A percentile compares a stretch with the other conserved stretches of the same genome.
phyloP scores from a whole-genome alignment of 1,284 basidiomycete genomes.

The Ganoderma leucocontextum region DNA sequence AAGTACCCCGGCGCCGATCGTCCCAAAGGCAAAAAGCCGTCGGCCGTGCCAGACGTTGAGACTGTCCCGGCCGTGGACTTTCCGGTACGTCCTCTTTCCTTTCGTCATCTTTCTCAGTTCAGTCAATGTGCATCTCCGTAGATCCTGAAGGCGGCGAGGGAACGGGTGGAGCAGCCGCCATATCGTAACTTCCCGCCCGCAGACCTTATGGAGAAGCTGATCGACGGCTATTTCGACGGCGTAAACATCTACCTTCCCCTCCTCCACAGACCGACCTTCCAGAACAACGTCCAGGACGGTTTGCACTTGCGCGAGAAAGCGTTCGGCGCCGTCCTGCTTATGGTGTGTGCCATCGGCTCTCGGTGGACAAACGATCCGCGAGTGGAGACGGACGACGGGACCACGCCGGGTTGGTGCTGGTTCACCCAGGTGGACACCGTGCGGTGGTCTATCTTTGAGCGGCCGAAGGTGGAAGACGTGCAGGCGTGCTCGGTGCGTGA shows the following conservation, averaged over 20 bases:
- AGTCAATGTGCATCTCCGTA: not conserved
- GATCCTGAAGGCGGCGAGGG: not conserved
- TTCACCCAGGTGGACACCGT: slow-evolving; percentile 70
- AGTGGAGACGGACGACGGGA: slow-evolving; percentile 56
- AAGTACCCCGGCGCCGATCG: slow-evolving; percentile 45
- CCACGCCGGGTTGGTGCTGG: slow-evolving; percentile 80
- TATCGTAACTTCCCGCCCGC: slow-evolving; percentile 18
- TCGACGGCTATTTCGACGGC: slow-evolving; percentile 57
- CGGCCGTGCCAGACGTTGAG: no score
- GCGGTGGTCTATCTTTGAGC: slow-evolving; percentile 57
- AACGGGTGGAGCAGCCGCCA: slow-evolving; percentile 1
- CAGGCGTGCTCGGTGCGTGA: slow-evolving; percentile 62
- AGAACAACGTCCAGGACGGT: slow-evolving; percentile 47
- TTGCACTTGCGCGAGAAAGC: slow-evolving; percentile 52
- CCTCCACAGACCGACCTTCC: slow-evolving; percentile 59
- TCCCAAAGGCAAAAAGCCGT: slow-evolving; percentile 20
- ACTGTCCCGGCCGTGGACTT: not conserved
- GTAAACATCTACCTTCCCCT: slow-evolving; percentile 54
- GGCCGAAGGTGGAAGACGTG: slow-evolving; percentile 77
- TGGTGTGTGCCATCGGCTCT: slow-evolving; percentile 61
- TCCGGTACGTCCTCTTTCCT: not conserved
- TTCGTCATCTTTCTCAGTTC: not conserved
- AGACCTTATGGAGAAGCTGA: slow-evolving; percentile 44
- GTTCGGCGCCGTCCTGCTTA: slow-evolving; percentile 58
- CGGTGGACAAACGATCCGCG: slow-evolving; percentile 61